Evolutionary conservation across 2,329 filamentous ascomycete species (phyloP).

Genomic region (Lasiodiplodia theobromae): DNA sequence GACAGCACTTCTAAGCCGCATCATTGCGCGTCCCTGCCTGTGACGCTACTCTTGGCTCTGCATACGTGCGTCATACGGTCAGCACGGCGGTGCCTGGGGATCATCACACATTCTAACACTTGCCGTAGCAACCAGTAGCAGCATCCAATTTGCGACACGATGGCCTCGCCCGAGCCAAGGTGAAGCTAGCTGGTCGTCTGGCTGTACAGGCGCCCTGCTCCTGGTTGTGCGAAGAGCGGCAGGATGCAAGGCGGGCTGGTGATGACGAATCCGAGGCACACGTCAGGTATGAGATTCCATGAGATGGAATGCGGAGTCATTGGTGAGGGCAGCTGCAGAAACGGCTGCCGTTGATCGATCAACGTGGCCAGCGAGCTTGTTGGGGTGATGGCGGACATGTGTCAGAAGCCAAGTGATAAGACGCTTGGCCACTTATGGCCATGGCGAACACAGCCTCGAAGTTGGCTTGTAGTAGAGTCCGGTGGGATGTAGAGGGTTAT

Average conservation of each 20-base stretch:
- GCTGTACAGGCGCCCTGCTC: neutral
- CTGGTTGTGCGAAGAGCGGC: slow-evolving; percentile 9
- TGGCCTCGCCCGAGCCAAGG: neutral
- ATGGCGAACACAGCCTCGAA: neutral
- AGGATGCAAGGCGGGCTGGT: neutral
- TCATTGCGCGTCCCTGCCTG: slow-evolving; percentile 23
- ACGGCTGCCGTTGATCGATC: slow-evolving; percentile 14
- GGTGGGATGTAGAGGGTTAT: slow-evolving; percentile 3
- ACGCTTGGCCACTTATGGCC: neutral
- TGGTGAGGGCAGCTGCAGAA: neutral
- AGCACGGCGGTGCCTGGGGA: slow-evolving; percentile 17
- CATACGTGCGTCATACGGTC: slow-evolving; percentile 19
- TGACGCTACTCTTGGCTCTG: slow-evolving; percentile 9
- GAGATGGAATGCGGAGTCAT: neutral
- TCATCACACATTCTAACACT: neutral
- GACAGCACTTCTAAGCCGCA: slow-evolving; percentile 15
- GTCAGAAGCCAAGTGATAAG: slow-evolving; percentile 23
- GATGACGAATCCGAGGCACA: slow-evolving; percentile 17
- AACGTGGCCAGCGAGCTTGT: slow-evolving; percentile 21
- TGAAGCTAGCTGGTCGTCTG: neutral
- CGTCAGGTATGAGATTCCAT: slow-evolving; percentile 3
- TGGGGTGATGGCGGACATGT: slow-evolving; percentile 21
- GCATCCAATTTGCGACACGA: neutral
- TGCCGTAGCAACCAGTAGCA: slow-evolving; percentile 10
- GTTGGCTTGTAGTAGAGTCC: neutral